Evolutionary conservation across 768 basidiomycete genomes (phyloP), one percentile per base, ranked within the genome.

Genomic region (Mycena epipterygia): DNA sequence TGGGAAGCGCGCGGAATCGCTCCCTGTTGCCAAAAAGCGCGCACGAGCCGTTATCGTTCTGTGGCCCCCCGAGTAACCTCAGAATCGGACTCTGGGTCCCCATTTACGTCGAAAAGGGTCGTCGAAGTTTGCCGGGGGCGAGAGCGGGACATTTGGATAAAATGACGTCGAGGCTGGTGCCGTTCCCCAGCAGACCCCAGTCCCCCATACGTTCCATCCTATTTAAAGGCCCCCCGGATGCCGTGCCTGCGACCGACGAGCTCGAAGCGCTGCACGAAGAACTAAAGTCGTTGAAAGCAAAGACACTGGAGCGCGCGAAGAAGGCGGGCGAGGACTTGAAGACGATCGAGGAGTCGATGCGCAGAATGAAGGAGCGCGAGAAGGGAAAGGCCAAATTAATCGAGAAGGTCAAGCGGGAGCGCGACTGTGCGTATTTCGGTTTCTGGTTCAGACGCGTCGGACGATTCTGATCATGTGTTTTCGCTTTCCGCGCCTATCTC

Each of bases 271-370:
- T 95, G 25, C 88, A 91, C 44, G 75, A 83, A 49, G 93, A 95
- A 78, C 88, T 95, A 53, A 82, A 79, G 68, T 70, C 82, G 55
- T 80, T 91, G 60, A 88, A 85, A 75, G 83, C 87, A 73, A 84
- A 82, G 76, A 86, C 89, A 9, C 74, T 89, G 53, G 90, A 91
- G 70, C 87, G 92, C 73, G 88, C 86, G 44, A 90, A 87, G 84
- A 94, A 93, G 83, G 94, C 93, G 0, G 88, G 87, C 35, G 89
- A 92, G 76, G 94, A 95, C 84, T 82, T 93, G 73, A 88, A 86
- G 77, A 86, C 88, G 62, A 90, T 95, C 74, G 89, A 93, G 71
- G 93, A 92, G 80, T 91, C 91, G 56, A 90, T 93, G 88, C 88
- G 89, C 61, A 87, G 89, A 68, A 87, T 94, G 82, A 92, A 89